Evolutionary conservation across 805 yeast genomes (phyloP).

Genomic region (Kuraishia hungarica): DNA sequence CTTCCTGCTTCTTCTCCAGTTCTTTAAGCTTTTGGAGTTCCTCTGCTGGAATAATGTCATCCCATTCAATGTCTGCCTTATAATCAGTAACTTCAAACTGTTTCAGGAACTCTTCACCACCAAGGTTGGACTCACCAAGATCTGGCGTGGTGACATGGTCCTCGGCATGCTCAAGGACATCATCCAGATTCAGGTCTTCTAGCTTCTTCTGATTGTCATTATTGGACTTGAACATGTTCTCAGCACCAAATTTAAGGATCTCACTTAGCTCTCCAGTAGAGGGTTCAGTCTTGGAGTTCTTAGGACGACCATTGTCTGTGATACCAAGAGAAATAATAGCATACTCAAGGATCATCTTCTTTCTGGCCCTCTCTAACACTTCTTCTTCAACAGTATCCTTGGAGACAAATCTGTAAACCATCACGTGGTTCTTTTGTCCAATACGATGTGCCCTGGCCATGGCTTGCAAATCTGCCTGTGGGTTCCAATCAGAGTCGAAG

Average conservation of each 20-base stretch:
- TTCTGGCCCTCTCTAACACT: slow-evolving; percentile 91
- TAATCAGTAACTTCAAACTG: slow-evolving; percentile 98
- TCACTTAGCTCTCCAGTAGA: slow-evolving; percentile 79
- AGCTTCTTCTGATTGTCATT: slow-evolving; percentile 87
- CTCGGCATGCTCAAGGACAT: slow-evolving; percentile 93
- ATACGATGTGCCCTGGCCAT: slow-evolving; percentile 99
- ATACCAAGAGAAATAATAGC: slow-evolving; percentile 96
- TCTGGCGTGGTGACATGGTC: slow-evolving; percentile 96
- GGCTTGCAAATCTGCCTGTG: slow-evolving; percentile 98
- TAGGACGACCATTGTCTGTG: slow-evolving; percentile 54
- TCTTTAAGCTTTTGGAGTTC: slow-evolving; percentile 83
- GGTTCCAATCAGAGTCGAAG: slow-evolving; percentile 98
- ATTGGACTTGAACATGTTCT: slow-evolving; percentile 92
- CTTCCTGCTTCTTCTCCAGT: slow-evolving; percentile 79
- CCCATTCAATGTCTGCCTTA: slow-evolving; percentile 98
- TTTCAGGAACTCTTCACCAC: slow-evolving; percentile 94
- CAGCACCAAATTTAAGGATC: slow-evolving; percentile 96
- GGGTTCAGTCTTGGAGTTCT: slow-evolving; percentile 61
- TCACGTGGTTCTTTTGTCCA: slow-evolving; percentile 98
- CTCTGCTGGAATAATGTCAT: slow-evolving; percentile 94
- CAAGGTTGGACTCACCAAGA: slow-evolving; percentile 92
- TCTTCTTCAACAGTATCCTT: slow-evolving; percentile 98
- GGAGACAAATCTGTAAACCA: slow-evolving; percentile 95
- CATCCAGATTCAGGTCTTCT: slow-evolving; percentile 92
- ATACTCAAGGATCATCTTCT: slow-evolving; percentile 96